Evolutionary conservation across 257 asterid genomes (phyloP).

Genomic region (Ophiorrhiza pumila): DNA sequence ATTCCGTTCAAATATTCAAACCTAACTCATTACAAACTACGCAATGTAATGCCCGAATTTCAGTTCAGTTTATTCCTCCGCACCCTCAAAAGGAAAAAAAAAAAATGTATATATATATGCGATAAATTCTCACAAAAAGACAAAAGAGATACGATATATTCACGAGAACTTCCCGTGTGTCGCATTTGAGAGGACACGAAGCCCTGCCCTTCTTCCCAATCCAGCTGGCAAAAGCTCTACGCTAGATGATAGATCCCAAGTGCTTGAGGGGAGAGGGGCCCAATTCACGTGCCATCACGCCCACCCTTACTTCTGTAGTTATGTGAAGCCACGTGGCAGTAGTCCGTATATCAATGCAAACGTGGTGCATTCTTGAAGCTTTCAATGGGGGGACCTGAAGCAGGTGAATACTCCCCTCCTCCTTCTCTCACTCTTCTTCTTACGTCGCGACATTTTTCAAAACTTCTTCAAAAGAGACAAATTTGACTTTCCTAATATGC

Average conservation of each 20-base stretch:
- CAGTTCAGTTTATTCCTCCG: neutral
- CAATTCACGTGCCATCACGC: slow-evolving; percentile 20
- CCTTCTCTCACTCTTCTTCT: too few relatives aligned
- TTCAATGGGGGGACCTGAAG: slow-evolving; percentile 8
- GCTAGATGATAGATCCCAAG: slow-evolving; percentile 7
- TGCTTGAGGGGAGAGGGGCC: slow-evolving; percentile 9
- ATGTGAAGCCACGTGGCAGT: neutral
- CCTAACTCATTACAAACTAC: neutral
- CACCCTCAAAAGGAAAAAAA: neutral
- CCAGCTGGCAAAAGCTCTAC: slow-evolving; percentile 7
- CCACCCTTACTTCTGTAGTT: neutral
- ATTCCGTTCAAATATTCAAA: slow-evolving; percentile 1
- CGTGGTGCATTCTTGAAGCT: slow-evolving; percentile 12
- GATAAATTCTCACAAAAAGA: neutral
- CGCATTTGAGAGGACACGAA: slow-evolving; percentile 14
- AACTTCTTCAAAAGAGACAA: neutral
- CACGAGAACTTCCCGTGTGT: slow-evolving; percentile 1
- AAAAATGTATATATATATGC: too few relatives aligned
- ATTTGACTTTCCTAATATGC: neutral
- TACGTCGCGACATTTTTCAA: slow-evolving; percentile 12
- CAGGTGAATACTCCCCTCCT: neutral
- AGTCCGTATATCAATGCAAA: neutral
- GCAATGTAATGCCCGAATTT: slow-evolving; percentile 6
- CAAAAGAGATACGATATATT: neutral
- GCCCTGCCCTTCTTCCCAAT: neutral